Evolutionary conservation across 2,329 filamentous ascomycete genomes (phyloP).

Genomic region (Aspergillus candidus): DNA sequence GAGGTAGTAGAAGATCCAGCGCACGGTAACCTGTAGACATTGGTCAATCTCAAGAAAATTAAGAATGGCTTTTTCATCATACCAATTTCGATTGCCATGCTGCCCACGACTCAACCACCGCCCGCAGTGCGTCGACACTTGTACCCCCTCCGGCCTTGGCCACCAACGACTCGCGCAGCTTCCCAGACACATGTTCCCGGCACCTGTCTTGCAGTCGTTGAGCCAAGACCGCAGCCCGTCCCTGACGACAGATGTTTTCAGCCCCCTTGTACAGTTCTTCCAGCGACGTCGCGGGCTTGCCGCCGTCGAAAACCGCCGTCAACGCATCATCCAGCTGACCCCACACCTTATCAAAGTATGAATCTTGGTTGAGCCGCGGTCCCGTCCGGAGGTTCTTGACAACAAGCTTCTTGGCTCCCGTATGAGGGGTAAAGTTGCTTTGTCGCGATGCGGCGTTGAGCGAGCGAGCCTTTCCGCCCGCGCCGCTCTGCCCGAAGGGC

Average conservation of each 20-base stretch:
- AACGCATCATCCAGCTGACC: conserved; percentile 68
- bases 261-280: conserved; percentile 86
- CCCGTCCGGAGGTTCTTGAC: conserved; percentile 80
- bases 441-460: conserved; percentile 32
- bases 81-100: conserved; percentile 74
- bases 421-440: conserved; percentile 62
- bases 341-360: conserved; percentile 74
- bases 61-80: conserved; percentile 24
- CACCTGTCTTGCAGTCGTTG: conserved; percentile 60
- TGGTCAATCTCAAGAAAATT: not conserved
- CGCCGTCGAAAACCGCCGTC: conserved; percentile 62
- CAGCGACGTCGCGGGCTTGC: conserved; percentile 62
- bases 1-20: conserved; percentile 88
- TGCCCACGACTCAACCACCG: conserved; percentile 61
- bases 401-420: conserved; percentile 77
- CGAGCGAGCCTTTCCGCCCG: conserved; percentile 23
- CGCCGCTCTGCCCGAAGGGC: conserved; percentile 42
- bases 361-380: conserved; percentile 59
- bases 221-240: conserved; percentile 63
- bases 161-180: conserved; percentile 55
- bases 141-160: conserved; percentile 49
- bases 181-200: conserved; percentile 54
- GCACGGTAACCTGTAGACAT: conserved; percentile 58
- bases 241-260: conserved; percentile 82
- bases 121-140: conserved; percentile 59